These are phyloP conservation scores for Leccinum fibrillosum DNA, from an alignment of 768 basidiomycete genomes.

Conservation along the genomic window DNA sequence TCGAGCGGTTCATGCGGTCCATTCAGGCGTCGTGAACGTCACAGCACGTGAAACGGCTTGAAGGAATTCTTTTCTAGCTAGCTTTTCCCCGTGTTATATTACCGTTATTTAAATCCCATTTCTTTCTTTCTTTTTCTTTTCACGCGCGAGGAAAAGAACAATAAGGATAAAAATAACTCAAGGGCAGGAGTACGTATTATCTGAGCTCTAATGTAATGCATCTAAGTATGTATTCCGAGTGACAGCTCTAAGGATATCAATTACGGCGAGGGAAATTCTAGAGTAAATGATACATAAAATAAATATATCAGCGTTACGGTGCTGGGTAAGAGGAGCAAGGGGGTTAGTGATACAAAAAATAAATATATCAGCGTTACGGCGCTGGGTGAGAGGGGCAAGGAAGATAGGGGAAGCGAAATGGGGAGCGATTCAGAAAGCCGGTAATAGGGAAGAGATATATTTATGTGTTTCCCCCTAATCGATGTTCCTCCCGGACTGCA, in stretches of 20 bases:
- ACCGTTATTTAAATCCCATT: conserved; percentile 19
- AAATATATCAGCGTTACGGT: too few relatives aligned
- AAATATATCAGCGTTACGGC: not conserved
- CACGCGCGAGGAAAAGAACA: not conserved
- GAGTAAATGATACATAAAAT: not conserved
- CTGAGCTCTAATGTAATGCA: not conserved
- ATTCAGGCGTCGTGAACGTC: conserved; percentile 37
- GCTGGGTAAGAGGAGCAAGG: too few relatives aligned
- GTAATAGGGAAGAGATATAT: not conserved
- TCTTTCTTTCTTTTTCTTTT: not conserved
- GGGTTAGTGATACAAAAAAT: not conserved
- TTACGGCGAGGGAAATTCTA: not conserved
- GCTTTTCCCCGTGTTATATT: conserved; percentile 7
- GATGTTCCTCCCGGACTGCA: conserved; percentile 61
- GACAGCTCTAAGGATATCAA: not conserved
- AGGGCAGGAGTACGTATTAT: not conserved
- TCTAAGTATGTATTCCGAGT: not conserved
- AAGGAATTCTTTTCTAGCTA: not conserved
- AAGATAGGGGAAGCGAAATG: not conserved
- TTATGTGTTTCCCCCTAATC: conserved; percentile 35
- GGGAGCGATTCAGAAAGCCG: not conserved
- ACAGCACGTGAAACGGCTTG: not conserved
- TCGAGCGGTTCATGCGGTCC: conserved; percentile 62
- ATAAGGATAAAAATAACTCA: not conserved
- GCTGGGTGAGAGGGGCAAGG: not conserved